A percentile compares a stretch with the other conserved stretches of the same genome.
phyloP scores from a whole-genome alignment of 2,329 filamentous ascomycete genomes.

The Talaromyces atroroseus region DNA sequence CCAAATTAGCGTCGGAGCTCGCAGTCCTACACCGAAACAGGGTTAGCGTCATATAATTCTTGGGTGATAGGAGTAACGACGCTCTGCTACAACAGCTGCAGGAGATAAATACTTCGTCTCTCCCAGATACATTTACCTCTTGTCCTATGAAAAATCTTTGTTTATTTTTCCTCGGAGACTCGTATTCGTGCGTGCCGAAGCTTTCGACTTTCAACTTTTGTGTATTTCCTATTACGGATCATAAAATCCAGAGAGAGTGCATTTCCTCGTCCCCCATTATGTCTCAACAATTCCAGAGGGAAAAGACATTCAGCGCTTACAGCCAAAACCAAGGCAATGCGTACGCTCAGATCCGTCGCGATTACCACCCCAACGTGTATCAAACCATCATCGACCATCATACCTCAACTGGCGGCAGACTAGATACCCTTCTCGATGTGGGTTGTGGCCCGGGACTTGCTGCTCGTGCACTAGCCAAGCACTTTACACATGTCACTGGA shows the following conservation, averaged over 20 bases:
- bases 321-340: constrained; percentile 22
- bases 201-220: background rate
- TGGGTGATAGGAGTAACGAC: background rate
- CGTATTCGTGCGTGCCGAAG: too few relatives aligned
- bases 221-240: background rate
- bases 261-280: constrained; percentile 7
- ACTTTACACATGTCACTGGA: constrained; percentile 46
- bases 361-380: constrained; percentile 48
- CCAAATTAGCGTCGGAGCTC: background rate
- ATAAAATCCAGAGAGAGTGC: background rate
- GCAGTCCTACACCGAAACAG: background rate
- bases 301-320: constrained; percentile 20
- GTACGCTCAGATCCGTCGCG: constrained; percentile 39
- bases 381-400: constrained; percentile 45
- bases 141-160: too few relatives aligned
- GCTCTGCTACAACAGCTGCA: too few relatives aligned
- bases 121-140: too few relatives aligned
- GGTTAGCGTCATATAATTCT: background rate
- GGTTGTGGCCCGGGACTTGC: constrained; percentile 54
- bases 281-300: constrained; percentile 11
- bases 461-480: constrained; percentile 39
- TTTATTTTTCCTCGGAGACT: too few relatives aligned
- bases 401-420: constrained; percentile 40
- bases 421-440: constrained; percentile 47
- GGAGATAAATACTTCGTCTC: too few relatives aligned